Base-by-base conservation (phyloP, 352 stramenopile species). In the Phytophthora constricta region DNA sequence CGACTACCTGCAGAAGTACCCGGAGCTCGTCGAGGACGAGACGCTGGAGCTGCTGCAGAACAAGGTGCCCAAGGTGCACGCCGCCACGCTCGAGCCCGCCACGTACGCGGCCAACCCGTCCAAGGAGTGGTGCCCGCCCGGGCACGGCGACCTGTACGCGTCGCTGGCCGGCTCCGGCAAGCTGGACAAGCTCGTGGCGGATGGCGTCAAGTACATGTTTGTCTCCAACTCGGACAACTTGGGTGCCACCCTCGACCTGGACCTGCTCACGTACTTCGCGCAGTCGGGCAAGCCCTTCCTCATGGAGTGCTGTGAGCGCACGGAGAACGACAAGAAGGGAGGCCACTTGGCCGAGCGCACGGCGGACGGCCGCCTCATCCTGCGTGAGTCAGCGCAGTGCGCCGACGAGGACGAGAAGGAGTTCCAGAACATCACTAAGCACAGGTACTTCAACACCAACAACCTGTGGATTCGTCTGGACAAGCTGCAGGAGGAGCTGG, bases 291-390 rank as follows among this genome's bases (percentile, higher is more conserved):
- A 92, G 65, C 86, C 85, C 7, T 95, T 96, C 77, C 75, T 95
- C 58, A 96, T 97, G 84, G 97, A 99, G 75, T 99, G 96, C 76
- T 99, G 96, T 69, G 93, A 98, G 72, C 92, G 97, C 66, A 99
- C 97, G 28, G 96, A 98, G 74, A 99, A 98, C 72, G 97, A 99
- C 86, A 99, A 99, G 89, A 99, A 99, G 89, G 97, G 97, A 47
- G 97, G 97, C 20, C 97, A 99, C 81, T 84, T 99, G 42, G 97
- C 86, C 7, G 72, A 89, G 62, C 86, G 87, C 54, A 98, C 79
- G 72, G 84, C 97, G 61, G 97, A 99, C 68, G 63, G 69, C 62
- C 97, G 96, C 31, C 96, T 99, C 54, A 98, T 99, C 58, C 92
- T 98, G 51, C 91, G 97, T 93, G 70, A 95, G 65, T 94, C 74